phyloP scores from a whole-genome alignment of 2,329 filamentous ascomycete species.

The Fusarium temperatum region DNA sequence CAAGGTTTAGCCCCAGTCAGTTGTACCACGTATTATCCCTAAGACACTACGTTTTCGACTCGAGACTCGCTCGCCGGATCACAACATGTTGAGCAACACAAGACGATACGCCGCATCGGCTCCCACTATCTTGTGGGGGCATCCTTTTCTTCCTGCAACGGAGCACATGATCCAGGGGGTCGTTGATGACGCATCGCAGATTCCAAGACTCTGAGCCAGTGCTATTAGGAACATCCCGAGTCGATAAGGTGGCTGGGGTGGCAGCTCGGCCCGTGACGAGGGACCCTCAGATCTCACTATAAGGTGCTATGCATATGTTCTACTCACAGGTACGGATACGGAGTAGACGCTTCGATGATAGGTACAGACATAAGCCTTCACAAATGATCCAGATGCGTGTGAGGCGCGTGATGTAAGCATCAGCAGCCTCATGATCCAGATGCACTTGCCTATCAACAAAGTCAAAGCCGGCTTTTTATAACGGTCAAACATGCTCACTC shows the following conservation, averaged over 20 bases:
- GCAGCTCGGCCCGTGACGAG: not conserved
- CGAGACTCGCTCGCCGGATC: constrained; percentile 21
- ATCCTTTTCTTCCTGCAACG: not conserved
- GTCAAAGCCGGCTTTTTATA: not conserved
- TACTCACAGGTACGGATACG: not conserved
- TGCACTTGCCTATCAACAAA: not conserved
- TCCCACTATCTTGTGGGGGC: constrained; percentile 32
- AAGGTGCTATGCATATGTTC: not conserved
- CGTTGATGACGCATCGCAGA: constrained; percentile 18
- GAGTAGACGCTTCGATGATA: not conserved
- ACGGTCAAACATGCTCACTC: not conserved
- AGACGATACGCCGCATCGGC: constrained; percentile 38
- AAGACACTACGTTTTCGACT: constrained; percentile 18
- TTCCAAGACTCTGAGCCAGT: constrained; percentile 11
- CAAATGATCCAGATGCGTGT: not conserved
- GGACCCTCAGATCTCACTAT: constrained; percentile 1
- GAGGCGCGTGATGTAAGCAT: too few species aligned
- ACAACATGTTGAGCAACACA: constrained; percentile 31
- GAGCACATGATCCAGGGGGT: constrained; percentile 17
- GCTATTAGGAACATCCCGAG: not conserved
- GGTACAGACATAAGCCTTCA: not conserved
- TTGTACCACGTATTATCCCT: constrained; percentile 28
- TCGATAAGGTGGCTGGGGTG: not conserved
- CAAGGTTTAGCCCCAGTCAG: constrained; percentile 33
- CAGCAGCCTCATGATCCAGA: not conserved